Evolutionary conservation across 495 filamentous ascomycete genomes (phyloP).

Genomic region (Neurospora cerealis): DNA sequence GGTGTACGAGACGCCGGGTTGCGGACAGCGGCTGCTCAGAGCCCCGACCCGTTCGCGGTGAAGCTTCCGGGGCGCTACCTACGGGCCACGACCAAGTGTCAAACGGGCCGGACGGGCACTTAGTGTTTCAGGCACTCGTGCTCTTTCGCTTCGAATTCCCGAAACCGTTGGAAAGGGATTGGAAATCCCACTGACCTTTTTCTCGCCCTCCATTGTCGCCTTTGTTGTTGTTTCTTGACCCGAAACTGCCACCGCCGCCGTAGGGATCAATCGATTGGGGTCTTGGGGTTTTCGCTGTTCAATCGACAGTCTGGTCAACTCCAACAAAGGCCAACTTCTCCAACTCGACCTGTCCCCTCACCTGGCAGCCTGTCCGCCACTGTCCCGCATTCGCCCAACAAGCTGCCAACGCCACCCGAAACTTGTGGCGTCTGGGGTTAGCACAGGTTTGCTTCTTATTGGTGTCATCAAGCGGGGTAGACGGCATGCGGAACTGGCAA

Average conservation of each 20-base stretch:
- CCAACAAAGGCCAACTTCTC: background rate
- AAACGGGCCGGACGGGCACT: background rate
- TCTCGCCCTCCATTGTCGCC: background rate
- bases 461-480: background rate
- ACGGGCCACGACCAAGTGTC: background rate
- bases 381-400: background rate
- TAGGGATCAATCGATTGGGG: background rate
- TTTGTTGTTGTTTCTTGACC: background rate
- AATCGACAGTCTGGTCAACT: background rate
- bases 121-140: background rate
- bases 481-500: background rate
- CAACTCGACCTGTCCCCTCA: background rate
- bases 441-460: background rate
- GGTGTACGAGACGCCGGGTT: background rate
- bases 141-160: background rate
- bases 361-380: background rate
- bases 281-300: background rate
- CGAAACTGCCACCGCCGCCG: background rate
- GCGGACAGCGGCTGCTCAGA: background rate
- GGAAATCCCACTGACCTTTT: background rate
- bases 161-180: background rate
- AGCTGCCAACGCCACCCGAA: background rate
- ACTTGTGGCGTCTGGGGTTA: background rate
- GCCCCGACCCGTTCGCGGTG: background rate
- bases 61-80: background rate